phyloP scores from a whole-genome alignment of 2,329 filamentous ascomycete species.

The Hypoxylon sp. region DNA sequence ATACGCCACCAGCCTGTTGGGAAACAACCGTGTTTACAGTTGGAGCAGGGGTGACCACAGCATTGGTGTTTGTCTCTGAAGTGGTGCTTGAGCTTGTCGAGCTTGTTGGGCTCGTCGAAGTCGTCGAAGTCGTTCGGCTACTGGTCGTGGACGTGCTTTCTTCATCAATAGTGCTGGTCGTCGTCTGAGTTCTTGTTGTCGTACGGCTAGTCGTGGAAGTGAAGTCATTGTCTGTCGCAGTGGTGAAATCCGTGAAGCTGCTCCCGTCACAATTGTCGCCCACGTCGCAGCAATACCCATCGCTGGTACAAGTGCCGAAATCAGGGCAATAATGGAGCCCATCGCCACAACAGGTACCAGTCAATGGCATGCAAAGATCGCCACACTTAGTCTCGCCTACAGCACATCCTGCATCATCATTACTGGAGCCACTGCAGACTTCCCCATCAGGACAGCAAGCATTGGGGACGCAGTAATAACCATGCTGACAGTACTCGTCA shows the following conservation, averaged over 20 bases:
- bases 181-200: constrained; percentile 28
- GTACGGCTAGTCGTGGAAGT: constrained; percentile 33
- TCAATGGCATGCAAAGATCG: constrained; percentile 44
- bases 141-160: constrained; percentile 22
- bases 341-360: constrained; percentile 45
- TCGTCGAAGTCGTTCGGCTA: constrained; percentile 6
- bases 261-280: constrained; percentile 36
- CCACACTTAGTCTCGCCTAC: constrained; percentile 39
- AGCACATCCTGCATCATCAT: constrained; percentile 32
- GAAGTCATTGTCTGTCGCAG: constrained; percentile 17
- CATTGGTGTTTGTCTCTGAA: background rate
- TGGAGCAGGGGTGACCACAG: constrained; percentile 25
- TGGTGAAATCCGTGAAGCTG: constrained; percentile 15
- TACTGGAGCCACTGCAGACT: constrained; percentile 32
- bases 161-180: constrained; percentile 13
- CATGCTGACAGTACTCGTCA: constrained; percentile 43
- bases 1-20: constrained; percentile 37
- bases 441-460: constrained; percentile 47
- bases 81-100: constrained; percentile 16
- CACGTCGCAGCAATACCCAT: constrained; percentile 39
- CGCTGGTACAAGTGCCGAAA: constrained; percentile 44
- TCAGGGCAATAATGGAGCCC: constrained; percentile 45
- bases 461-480: constrained; percentile 44
- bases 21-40: constrained; percentile 30
- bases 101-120: too few species aligned